Evolutionary conservation across 2,329 filamentous ascomycete species (phyloP), one percentile per base, ranked within the genome.

Genomic region (Trichoderma asperellum): DNA sequence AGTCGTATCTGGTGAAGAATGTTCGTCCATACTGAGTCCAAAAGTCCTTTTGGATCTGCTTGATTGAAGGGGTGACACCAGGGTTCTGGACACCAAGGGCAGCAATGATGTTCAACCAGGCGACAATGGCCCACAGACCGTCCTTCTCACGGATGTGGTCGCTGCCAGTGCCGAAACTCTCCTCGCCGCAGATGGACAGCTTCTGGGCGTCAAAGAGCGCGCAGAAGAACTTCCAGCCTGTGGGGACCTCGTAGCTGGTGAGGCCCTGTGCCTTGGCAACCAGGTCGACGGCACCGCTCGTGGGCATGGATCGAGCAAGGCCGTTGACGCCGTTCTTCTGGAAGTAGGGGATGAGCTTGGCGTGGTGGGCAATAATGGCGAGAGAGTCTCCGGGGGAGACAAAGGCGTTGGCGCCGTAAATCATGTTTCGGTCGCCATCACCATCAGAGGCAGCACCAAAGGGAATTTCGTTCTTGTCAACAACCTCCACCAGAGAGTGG

Each of bases 131-230:
- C 96, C 96, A 99, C 53, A 99, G 88, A 72, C 96, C 96, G 78
- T 99, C 96, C 88, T 99, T 99, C 85, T 99, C 96, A 75, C 96
- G 93, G 78, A 99, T 97, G 83, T 99, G 96, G 85, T 99, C 97
- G 82, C 92, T 97, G 49, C 96, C 96, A 12, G 96, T 99, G 74
- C 96, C 96, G 81, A 99, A 99, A 73, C 92, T 96, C 87, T 99
- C 96, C 83, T 99, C 96, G 70, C 96, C 96, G 79, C 96, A 99
- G 80, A 99, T 99, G 77, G 96, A 97, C 78, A 97, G 91, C 87
- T 97, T 97, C 83, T 97, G 86, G 73, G 93, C 91, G 78, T 97
- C 94, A 77, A 97, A 97, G 70, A 97, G 87, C 76, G 94, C 93
- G 79, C 94, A 97, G 89, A 97, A 97, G 87, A 97, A 97, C 83